Conservation (phyloP, 768 basidiomycete species). For the Collybia nuda region DNA sequence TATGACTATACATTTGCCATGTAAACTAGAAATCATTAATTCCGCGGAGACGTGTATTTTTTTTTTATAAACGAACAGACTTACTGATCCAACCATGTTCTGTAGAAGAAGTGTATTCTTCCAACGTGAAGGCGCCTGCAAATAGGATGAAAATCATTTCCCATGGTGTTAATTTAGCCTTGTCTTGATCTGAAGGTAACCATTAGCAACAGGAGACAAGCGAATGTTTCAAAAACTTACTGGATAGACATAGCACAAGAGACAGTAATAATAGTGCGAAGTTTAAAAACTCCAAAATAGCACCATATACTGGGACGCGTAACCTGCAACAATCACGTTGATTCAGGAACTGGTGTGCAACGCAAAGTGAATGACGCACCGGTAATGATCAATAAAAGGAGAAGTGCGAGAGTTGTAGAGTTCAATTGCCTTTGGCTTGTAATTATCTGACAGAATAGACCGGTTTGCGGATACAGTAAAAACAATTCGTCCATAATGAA, state of each 20-base stretch:
- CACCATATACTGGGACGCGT: conserved; percentile 80
- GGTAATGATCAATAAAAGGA: conserved; percentile 83
- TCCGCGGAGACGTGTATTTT: not conserved
- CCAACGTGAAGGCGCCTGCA: conserved; percentile 74
- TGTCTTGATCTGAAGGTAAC: conserved; percentile 51
- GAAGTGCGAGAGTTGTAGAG: conserved; percentile 66
- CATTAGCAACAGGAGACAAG: not conserved
- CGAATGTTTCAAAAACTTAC: conserved; percentile 41
- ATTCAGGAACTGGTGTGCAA: conserved; percentile 1
- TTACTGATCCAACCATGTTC: conserved; percentile 88
- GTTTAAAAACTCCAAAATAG: conserved; percentile 76
- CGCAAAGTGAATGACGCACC: conserved; percentile 33
- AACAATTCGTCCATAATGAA: conserved; percentile 79
- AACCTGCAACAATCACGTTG: conserved; percentile 40
- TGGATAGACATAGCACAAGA: conserved; percentile 73
- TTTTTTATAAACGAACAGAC: conserved; percentile 26
- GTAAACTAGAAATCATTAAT: conserved; percentile 54
- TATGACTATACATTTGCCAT: conserved; percentile 65
- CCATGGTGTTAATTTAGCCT: conserved; percentile 49
- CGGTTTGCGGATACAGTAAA: conserved; percentile 61
- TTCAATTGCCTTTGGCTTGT: conserved; percentile 75
- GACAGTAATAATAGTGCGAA: conserved; percentile 66
- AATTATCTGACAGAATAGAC: conserved; percentile 87
- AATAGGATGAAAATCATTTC: conserved; percentile 78
- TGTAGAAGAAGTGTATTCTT: conserved; percentile 85